phyloP scores from a whole-genome alignment of 106 monocot genomes.

The Vanilla planifolia region DNA sequence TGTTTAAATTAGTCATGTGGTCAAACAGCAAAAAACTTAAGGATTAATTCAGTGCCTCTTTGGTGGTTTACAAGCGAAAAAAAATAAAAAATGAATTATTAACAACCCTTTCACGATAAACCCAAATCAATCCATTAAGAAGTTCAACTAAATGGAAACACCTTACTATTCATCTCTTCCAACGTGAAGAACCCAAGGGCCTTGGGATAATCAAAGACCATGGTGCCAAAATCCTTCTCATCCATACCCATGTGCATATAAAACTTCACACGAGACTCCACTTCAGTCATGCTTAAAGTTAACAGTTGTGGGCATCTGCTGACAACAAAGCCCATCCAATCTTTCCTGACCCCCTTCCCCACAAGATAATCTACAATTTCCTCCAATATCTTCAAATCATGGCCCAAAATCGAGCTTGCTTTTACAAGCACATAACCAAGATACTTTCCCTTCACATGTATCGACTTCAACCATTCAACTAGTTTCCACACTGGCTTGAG shows the following conservation, averaged over 20 bases:
- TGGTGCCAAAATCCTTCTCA: slow-evolving; percentile 83
- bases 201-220: slow-evolving; percentile 94
- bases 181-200: slow-evolving; percentile 75
- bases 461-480: slow-evolving; percentile 79
- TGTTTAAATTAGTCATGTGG: no score
- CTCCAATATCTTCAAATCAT: slow-evolving; percentile 40
- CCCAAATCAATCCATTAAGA: slow-evolving; percentile 1
- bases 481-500: slow-evolving; percentile 38
- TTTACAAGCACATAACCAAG: slow-evolving; percentile 74
- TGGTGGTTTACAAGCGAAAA: no score
- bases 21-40: no score
- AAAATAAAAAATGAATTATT: neutral
- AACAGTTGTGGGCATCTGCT: slow-evolving; percentile 70
- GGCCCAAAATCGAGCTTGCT: slow-evolving; percentile 42
- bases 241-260: slow-evolving; percentile 85
- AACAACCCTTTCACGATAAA: neutral
- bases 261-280: slow-evolving; percentile 58
- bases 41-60: no score
- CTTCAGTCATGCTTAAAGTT: slow-evolving; percentile 49
- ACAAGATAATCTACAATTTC: slow-evolving; percentile 53
- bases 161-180: slow-evolving; percentile 96
- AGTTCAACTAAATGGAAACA: slow-evolving; percentile 22
- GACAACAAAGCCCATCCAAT: slow-evolving; percentile 89
- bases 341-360: slow-evolving; percentile 63
- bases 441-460: slow-evolving; percentile 75